A percentile compares a stretch with the other conserved stretches of the same genome.
These are phyloP conservation scores for Beauveria caledonica DNA, from an alignment of 2,329 filamentous ascomycete genomes.

Conservation along the genomic window DNA sequence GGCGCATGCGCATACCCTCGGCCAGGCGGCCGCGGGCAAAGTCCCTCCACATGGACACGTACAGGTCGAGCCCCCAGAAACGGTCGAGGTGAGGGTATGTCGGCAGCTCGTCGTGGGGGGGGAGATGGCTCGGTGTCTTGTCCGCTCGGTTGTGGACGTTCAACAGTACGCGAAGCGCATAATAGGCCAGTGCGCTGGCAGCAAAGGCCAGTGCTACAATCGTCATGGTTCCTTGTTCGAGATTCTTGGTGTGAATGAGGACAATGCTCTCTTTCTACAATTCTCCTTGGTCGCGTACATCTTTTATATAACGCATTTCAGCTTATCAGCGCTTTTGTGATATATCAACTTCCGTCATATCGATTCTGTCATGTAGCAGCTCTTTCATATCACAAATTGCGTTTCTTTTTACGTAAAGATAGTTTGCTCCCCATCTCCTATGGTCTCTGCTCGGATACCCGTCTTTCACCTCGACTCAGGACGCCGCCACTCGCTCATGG, in stretches of 20 bases:
- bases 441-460: neutral
- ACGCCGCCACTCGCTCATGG: neutral
- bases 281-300: too few species aligned
- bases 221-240: neutral
- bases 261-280: too few species aligned
- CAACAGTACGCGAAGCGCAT: neutral
- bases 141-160: neutral
- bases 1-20: slow-evolving; percentile 3
- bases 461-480: neutral
- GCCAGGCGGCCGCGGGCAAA: slow-evolving; percentile 1
- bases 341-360: too few species aligned
- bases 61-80: slow-evolving; percentile 5
- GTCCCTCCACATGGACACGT: slow-evolving; percentile 6
- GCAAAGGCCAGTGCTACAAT: neutral
- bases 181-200: neutral
- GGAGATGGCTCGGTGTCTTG: neutral
- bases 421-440: neutral
- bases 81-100: slow-evolving; percentile 1
- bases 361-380: too few species aligned
- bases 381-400: too few species aligned
- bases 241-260: neutral
- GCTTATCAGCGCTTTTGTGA: too few species aligned
- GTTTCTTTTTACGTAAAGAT: too few species aligned
- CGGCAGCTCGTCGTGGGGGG: neutral
- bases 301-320: too few species aligned